Evolutionary conservation across 73 alveolate genomes (phyloP).

Genomic region (Paramecium primaurelia): DNA sequence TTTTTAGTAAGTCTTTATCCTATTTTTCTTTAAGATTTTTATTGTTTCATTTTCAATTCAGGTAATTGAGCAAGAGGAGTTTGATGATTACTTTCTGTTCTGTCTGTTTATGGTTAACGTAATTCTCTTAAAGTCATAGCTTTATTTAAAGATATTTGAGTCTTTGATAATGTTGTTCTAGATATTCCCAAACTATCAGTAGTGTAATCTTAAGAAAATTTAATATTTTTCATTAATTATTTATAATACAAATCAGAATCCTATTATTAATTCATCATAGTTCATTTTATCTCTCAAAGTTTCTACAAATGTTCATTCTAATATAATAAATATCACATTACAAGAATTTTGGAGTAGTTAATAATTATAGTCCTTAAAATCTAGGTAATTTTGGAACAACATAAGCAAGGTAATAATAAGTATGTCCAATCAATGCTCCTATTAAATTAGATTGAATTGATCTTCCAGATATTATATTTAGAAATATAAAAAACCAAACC

Average conservation of each 20-base stretch:
- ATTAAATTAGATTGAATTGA: not conserved
- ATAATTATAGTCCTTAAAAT: not conserved
- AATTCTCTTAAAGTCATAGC: not conserved
- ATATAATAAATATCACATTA: not conserved
- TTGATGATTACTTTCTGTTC: not conserved
- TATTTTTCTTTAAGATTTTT: not conserved
- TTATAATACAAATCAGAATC: not conserved
- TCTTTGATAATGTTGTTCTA: not conserved
- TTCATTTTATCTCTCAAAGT: not conserved
- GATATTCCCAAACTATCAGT: not conserved
- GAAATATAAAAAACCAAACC: not conserved
- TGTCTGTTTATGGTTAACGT: not conserved
- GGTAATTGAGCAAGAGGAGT: not conserved
- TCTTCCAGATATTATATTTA: not conserved
- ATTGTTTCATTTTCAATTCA: not conserved
- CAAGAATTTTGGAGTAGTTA: slow-evolving; percentile 28
- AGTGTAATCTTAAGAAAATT: not conserved
- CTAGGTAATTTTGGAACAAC: slow-evolving; percentile 2
- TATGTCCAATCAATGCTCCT: slow-evolving; percentile 23
- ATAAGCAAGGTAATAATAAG: not conserved
- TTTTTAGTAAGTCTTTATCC: not conserved
- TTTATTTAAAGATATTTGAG: not conserved
- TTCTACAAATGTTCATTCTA: not conserved
- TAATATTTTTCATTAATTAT: not conserved
- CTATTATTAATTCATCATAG: not conserved